Evolutionary conservation across 1,284 basidiomycete species (phyloP).

Genomic region (Gastroboletus turbinatus): DNA sequence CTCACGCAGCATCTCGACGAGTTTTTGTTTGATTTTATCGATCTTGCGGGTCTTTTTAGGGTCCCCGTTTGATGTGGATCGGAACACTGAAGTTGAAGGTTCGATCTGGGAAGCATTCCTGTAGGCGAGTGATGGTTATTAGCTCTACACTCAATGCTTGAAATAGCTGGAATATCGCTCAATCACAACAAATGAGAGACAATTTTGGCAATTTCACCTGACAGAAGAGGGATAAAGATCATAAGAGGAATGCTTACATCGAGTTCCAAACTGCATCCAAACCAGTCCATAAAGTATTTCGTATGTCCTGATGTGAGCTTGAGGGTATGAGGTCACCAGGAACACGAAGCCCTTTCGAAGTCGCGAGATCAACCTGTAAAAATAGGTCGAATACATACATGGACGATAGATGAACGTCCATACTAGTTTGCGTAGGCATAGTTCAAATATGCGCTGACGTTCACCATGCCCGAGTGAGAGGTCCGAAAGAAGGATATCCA

Average conservation of each 20-base stretch:
- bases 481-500: not conserved
- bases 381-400: not conserved
- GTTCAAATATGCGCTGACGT: slow-evolving; percentile 3
- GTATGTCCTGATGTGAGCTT: too few species aligned
- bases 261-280: not conserved
- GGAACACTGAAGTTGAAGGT: too few species aligned
- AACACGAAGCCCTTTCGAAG: not conserved
- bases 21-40: too few species aligned
- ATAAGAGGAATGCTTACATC: not conserved
- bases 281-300: not conserved
- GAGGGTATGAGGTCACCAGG: not conserved
- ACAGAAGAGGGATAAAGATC: too few species aligned
- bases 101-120: not conserved
- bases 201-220: too few species aligned
- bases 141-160: too few species aligned
- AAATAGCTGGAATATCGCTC: too few species aligned
- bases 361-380: not conserved
- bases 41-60: too few species aligned
- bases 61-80: too few species aligned
- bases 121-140: not conserved
- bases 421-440: not conserved
- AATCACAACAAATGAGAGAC: not conserved
- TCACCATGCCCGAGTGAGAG: not conserved
- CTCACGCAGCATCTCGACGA: slow-evolving; percentile 12
- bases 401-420: too few species aligned